A percentile compares a stretch with the other conserved stretches of the same genome.
phyloP scores from a whole-genome alignment of 1,139 yeast genomes.

The Yamadazyma atmosphaerica region DNA sequence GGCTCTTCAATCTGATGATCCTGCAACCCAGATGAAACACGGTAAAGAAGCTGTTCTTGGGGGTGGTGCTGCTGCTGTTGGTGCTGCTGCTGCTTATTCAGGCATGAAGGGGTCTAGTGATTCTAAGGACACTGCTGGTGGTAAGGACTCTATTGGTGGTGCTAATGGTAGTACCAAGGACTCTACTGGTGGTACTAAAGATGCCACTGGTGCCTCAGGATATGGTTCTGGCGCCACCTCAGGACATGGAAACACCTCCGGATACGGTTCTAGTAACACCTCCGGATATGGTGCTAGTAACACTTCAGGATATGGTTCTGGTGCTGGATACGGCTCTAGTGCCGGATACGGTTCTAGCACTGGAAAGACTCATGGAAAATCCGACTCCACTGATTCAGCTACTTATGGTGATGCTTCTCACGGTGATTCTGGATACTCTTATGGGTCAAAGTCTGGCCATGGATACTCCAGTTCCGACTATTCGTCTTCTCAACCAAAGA shows the following conservation, averaged over 20 bases:
- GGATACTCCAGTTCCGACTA: not conserved
- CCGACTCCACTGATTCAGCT: no score
- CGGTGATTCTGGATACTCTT: slow-evolving; percentile 7
- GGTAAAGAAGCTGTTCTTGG: slow-evolving; percentile 17
- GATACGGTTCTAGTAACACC: slow-evolving; percentile 6
- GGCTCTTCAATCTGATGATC: slow-evolving; percentile 13
- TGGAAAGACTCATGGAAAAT: no score
- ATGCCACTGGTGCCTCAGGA: slow-evolving; percentile 1
- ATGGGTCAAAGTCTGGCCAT: slow-evolving; percentile 4
- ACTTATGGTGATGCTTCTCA: no score
- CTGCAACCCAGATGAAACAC: slow-evolving; percentile 10
- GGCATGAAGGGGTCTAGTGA: slow-evolving; percentile 1
- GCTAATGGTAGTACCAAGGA: no score
- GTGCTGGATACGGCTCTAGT: slow-evolving; percentile 3
- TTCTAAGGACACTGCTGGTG: slow-evolving; percentile 5
- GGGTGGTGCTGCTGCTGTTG: slow-evolving; percentile 15
- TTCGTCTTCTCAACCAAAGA: slow-evolving; percentile 1
- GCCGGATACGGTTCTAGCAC: slow-evolving; percentile 8
- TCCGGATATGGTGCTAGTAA: slow-evolving; percentile 3
- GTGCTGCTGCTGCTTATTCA: slow-evolving; percentile 14
- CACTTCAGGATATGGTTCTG: slow-evolving; percentile 3
- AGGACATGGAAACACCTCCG: slow-evolving; percentile 6
- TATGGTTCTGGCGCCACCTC: slow-evolving; percentile 4
- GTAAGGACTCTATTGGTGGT: not conserved
- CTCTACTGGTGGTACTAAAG: slow-evolving; percentile 2